phyloP scores from a whole-genome alignment of 306 rosid genomes.

The Rosa persica region DNA sequence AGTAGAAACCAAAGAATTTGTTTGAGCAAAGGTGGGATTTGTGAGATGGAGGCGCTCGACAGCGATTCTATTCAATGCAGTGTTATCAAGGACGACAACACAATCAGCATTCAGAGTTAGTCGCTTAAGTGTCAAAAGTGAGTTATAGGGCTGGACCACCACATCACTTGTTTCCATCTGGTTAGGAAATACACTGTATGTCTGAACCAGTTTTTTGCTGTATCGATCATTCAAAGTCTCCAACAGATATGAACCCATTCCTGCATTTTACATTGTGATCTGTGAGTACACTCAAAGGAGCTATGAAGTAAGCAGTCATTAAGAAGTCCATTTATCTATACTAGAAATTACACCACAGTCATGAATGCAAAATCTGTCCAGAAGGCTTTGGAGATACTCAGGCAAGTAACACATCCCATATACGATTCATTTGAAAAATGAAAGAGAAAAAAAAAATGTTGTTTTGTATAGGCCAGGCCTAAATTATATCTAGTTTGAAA shows the following conservation, averaged over 20 bases:
- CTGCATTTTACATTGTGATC: constrained; percentile 35
- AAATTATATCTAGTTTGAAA: background rate
- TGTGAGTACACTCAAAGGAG: background rate
- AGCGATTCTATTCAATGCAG: constrained; percentile 94
- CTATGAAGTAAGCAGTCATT: background rate
- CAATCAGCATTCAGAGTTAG: constrained; percentile 96
- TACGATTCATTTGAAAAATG: background rate
- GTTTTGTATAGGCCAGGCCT: background rate
- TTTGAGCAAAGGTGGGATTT: constrained; percentile 96
- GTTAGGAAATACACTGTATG: constrained; percentile 97
- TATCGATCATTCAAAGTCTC: constrained; percentile 97
- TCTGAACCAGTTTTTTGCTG: constrained; percentile 98
- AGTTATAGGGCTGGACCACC: constrained; percentile 98
- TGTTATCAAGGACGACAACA: constrained; percentile 98
- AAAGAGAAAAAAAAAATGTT: background rate
- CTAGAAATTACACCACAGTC: background rate
- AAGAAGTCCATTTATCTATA: background rate
- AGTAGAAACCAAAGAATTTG: constrained; percentile 95
- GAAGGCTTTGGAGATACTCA: background rate
- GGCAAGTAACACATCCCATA: background rate
- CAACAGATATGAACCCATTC: constrained; percentile 95
- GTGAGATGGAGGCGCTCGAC: constrained; percentile 97
- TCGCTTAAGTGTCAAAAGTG: constrained; percentile 93
- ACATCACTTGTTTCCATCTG: constrained; percentile 99
- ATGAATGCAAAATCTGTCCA: background rate